Evolutionary conservation across 805 yeast species (phyloP).

Genomic region (Komagataella populi): DNA sequence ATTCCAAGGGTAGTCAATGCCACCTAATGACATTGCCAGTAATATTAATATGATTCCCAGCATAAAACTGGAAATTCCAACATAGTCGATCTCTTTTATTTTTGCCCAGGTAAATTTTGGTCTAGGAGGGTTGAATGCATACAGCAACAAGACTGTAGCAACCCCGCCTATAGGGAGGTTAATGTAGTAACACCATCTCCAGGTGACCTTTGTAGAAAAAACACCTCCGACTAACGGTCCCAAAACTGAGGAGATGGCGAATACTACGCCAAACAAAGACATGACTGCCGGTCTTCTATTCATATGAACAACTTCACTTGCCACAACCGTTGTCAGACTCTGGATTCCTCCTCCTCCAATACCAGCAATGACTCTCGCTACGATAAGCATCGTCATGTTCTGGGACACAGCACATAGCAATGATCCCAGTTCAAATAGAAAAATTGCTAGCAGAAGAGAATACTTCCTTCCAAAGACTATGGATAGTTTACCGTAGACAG

Average conservation of each 20-base stretch:
- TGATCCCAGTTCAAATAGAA: conserved; percentile 50
- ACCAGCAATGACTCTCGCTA: conserved; percentile 61
- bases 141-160: conserved; percentile 21
- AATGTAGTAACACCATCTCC: conserved; percentile 72
- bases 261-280: conserved; percentile 25
- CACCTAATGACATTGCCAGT: conserved; percentile 40
- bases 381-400: conserved; percentile 48
- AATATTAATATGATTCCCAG: conserved; percentile 29
- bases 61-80: conserved; percentile 29
- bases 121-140: conserved; percentile 30
- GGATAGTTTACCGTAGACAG: conserved; percentile 45
- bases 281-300: conserved; percentile 23
- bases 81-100: conserved; percentile 24
- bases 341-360: conserved; percentile 61
- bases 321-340: conserved; percentile 39
- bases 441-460: conserved; percentile 30
- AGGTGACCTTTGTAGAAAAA: conserved; percentile 27
- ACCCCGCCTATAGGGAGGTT: conserved; percentile 55
- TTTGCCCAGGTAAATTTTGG: background rate
- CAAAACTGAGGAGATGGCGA: conserved; percentile 34
- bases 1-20: conserved; percentile 35
- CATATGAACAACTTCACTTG: conserved; percentile 40
- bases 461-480: conserved; percentile 45
- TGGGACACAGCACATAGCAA: conserved; percentile 40
- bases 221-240: conserved; percentile 65